Evolutionary conservation across 2,329 filamentous ascomycete species (phyloP), one percentile per base, ranked within the genome.

Genomic region (Thelonectria rubi): DNA sequence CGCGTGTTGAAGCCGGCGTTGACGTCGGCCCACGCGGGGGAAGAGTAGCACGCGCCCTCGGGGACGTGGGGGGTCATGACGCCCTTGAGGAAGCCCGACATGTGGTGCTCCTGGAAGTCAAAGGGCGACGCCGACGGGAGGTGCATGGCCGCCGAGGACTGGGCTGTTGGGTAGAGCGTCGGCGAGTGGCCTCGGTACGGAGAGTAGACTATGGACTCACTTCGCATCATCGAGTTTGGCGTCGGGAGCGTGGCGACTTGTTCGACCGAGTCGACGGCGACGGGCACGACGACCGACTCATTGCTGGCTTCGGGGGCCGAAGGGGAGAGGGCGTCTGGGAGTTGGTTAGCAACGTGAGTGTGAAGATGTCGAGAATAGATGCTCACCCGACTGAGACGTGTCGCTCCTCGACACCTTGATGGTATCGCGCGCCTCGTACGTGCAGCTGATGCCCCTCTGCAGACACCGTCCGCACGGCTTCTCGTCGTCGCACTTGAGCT

Each of bases 401-500:
- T 55, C 58, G 24, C 57, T 63, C 18, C 49, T 37, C 10, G 53
- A 63, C 15, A 56, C 51, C 32, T 60, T 60, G 18, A 63, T 55
- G 20, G 48, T 47, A 11, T 55, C 58, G 34, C 60, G 60, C 18
- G 53, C 52, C 30, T 55, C 58, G 26, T 48, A 58, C 7, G 50
- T 50, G 37, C 62, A 64, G 2, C 42, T 26, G 4, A 64, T 52
- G 14, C 62, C 62, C 40, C 55, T 51, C 34, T 54, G 52, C 17
- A 58, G 18, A 42, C 62, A 64, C 5, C 62, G 51, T 14, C 52
- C 55, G 17, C 62, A 64, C 11, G 62, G 55, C 32, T 57, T 55
- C 21, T 59, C 59, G 21, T 64, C 59, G 37, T 64, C 62, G 43
- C 62, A 64, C 37, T 64, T 64, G 42, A 64, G 62, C 30, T 64